Evolutionary conservation across 1,139 yeast genomes (phyloP).

Genomic region (Candida buenavistaensis): DNA sequence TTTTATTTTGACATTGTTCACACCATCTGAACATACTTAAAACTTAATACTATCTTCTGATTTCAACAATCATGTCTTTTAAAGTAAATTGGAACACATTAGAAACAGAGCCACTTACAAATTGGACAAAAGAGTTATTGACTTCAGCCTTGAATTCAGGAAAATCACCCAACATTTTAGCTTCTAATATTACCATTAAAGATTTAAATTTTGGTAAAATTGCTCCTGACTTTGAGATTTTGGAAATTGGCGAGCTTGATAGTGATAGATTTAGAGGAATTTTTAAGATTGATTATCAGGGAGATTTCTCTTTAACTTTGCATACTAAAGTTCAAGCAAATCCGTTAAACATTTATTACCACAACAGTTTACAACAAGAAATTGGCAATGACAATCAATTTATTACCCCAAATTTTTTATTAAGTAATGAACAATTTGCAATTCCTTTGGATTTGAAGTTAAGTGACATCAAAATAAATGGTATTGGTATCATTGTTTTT

Average conservation of each 20-base stretch:
- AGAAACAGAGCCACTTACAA: slow-evolving; percentile 64
- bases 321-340: slow-evolving; percentile 86
- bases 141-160: slow-evolving; percentile 80
- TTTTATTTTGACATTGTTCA: too few relatives aligned
- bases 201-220: slow-evolving; percentile 76
- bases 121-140: slow-evolving; percentile 67
- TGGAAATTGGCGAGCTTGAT: slow-evolving; percentile 85
- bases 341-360: slow-evolving; percentile 68
- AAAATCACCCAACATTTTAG: slow-evolving; percentile 71
- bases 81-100: slow-evolving; percentile 79
- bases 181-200: slow-evolving; percentile 69
- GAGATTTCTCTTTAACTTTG: slow-evolving; percentile 77
- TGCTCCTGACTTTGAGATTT: slow-evolving; percentile 77
- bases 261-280: slow-evolving; percentile 81
- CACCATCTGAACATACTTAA: too few relatives aligned
- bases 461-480: slow-evolving; percentile 70
- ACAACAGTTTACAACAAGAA: slow-evolving; percentile 45
- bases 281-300: slow-evolving; percentile 75
- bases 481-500: slow-evolving; percentile 83
- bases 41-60: too few relatives aligned
- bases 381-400: slow-evolving; percentile 33
- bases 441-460: slow-evolving; percentile 77
- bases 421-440: slow-evolving; percentile 69
- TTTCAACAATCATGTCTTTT: slow-evolving; percentile 57
- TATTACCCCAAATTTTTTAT: slow-evolving; percentile 64